phyloP scores from a whole-genome alignment of 352 stramenopile genomes.

The Phytopythium aichiense region DNA sequence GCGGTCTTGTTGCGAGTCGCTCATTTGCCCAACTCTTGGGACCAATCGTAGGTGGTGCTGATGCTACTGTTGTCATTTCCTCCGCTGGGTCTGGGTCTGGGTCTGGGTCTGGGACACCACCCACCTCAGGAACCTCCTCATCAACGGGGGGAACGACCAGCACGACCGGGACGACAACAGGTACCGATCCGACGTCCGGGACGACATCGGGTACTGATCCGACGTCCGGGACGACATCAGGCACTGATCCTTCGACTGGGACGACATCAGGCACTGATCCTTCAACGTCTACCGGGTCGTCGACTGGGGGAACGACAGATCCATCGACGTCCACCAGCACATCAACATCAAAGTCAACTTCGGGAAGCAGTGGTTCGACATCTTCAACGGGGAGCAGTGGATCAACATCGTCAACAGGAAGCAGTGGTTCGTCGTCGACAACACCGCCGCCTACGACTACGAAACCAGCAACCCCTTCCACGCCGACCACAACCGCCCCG shows the following conservation, averaged over 20 bases:
- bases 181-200: no score
- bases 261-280: neutral
- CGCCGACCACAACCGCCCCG: conserved; percentile 2
- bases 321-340: neutral
- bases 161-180: no score
- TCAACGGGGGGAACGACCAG: neutral
- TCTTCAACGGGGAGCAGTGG: neutral
- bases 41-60: neutral
- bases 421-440: neutral
- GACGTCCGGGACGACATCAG: neutral
- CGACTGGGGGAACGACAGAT: neutral
- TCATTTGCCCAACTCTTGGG: neutral
- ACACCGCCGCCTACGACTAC: conserved; percentile 1
- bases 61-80: neutral
- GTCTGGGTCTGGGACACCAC: neutral
- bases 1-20: neutral
- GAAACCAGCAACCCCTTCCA: neutral
- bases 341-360: no score
- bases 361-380: neutral
- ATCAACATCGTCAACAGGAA: neutral
- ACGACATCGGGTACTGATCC: neutral
- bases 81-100: neutral
- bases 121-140: neutral
- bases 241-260: neutral
- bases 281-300: neutral